phyloP scores from a whole-genome alignment of 176 grass and related monocot species.

The Ensete glaucum region DNA sequence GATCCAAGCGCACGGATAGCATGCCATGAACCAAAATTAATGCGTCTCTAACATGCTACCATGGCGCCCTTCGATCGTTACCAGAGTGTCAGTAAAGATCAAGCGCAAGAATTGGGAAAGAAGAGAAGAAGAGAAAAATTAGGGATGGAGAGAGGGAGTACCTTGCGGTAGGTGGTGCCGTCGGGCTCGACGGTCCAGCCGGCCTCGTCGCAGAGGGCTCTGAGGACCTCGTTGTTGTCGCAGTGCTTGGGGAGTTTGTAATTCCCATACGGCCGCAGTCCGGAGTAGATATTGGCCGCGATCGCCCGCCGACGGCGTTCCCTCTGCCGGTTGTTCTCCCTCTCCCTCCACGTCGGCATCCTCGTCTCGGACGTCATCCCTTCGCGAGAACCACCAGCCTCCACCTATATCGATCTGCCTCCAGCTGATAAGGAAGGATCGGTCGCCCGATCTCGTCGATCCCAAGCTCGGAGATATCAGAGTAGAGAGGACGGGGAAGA shows the following conservation, averaged over 20 bases:
- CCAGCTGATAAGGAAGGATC: not conserved
- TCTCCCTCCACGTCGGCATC: slow-evolving; percentile 55
- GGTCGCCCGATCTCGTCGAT: not conserved
- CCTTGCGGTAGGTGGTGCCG: slow-evolving; percentile 87
- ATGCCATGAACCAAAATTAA: not conserved
- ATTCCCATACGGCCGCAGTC: slow-evolving; percentile 70
- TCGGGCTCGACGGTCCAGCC: slow-evolving; percentile 74
- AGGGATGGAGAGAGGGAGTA: not conserved
- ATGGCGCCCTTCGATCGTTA: not conserved
- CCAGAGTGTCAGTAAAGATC: not conserved
- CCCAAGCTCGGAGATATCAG: not conserved
- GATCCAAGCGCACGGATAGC: not conserved
- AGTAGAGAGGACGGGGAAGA: not conserved
- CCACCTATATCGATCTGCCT: slow-evolving; percentile 13
- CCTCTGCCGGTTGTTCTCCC: slow-evolving; percentile 79
- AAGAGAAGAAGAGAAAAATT: not conserved
- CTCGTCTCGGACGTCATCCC: slow-evolving; percentile 43
- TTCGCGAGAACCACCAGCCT: not conserved
- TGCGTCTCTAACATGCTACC: not conserved
- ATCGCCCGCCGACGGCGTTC: slow-evolving; percentile 80
- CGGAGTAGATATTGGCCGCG: slow-evolving; percentile 92
- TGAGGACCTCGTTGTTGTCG: slow-evolving; percentile 92
- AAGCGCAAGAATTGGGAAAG: not conserved
- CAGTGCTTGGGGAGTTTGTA: slow-evolving; percentile 68
- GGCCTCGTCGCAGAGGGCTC: slow-evolving; percentile 66